A percentile compares a stretch with the other conserved stretches of the same genome.
phyloP scores from a whole-genome alignment of 306 rosid species.

The Pueraria montana region DNA sequence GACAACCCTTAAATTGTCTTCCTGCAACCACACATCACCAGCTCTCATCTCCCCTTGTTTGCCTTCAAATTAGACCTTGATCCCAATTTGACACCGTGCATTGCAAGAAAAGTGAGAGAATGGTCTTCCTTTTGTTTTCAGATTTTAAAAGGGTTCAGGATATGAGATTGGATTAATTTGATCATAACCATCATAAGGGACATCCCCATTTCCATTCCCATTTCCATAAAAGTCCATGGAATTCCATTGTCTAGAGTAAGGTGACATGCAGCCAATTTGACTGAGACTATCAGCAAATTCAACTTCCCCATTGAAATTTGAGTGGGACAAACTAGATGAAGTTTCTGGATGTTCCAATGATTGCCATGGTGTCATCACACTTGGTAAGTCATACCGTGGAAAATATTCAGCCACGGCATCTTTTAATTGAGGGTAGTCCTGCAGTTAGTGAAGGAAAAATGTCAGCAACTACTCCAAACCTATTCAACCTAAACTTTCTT shows the following conservation, averaged over 20 bases:
- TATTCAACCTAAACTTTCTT: constrained; percentile 10
- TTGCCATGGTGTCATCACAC: constrained; percentile 59
- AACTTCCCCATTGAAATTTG: constrained; percentile 62
- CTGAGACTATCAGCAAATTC: constrained; percentile 58
- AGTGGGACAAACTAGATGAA: constrained; percentile 73
- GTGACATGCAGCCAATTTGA: constrained; percentile 61
- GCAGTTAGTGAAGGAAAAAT: constrained; percentile 43
- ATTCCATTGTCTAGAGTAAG: constrained; percentile 60
- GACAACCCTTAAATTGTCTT: no score
- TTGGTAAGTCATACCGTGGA: constrained; percentile 52
- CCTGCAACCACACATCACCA: constrained; percentile 39
- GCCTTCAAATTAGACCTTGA: constrained; percentile 51
- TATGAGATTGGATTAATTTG: constrained; percentile 56
- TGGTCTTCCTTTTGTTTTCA: constrained; percentile 52
- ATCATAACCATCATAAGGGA: constrained; percentile 64
- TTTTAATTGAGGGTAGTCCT: constrained; percentile 75
- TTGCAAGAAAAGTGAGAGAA: constrained; percentile 37
- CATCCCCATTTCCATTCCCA: constrained; percentile 60
- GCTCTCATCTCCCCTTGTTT: constrained; percentile 52
- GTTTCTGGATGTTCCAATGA: constrained; percentile 61
- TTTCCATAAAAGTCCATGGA: constrained; percentile 64
- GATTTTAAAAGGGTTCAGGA: constrained; percentile 61
- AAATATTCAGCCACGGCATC: constrained; percentile 57
- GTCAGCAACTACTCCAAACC: constrained; percentile 29
- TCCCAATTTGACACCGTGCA: constrained; percentile 49